Conservation (phyloP, 2,329 filamentous ascomycete genomes). For the Neonectria sp. region DNA sequence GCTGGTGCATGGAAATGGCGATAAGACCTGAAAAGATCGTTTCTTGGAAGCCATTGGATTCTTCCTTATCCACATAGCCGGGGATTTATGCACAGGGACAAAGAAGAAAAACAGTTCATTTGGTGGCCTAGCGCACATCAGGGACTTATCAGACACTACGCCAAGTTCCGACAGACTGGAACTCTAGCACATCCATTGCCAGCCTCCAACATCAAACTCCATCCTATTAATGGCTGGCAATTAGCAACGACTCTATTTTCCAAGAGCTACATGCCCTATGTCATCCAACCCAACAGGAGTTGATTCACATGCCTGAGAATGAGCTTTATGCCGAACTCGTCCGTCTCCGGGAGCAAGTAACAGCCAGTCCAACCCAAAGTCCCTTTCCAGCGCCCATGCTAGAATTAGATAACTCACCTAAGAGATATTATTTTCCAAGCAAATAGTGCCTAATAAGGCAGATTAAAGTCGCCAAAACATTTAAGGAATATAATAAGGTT, state of each 20-base stretch:
- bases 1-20: too few relatives aligned
- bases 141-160: too few relatives aligned
- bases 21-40: too few relatives aligned
- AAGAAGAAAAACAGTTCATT: conserved; percentile 10
- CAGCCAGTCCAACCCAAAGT: background rate
- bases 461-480: background rate
- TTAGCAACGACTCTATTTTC: background rate
- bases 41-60: too few relatives aligned
- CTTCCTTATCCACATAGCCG: background rate
- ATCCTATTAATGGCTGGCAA: background rate
- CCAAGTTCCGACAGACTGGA: background rate
- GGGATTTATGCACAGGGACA: conserved; percentile 10
- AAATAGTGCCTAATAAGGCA: background rate
- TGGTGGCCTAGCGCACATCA: too few relatives aligned
- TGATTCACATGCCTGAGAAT: background rate
- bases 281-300: background rate
- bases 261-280: background rate
- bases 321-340: background rate
- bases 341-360: background rate
- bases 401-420: too few relatives aligned
- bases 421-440: too few relatives aligned
- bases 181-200: background rate
- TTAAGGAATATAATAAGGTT: background rate
- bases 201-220: background rate
- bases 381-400: background rate